These are phyloP conservation scores for Coriolopsis trogii DNA, from an alignment of 1,284 basidiomycete genomes.

Conservation along the genomic window DNA sequence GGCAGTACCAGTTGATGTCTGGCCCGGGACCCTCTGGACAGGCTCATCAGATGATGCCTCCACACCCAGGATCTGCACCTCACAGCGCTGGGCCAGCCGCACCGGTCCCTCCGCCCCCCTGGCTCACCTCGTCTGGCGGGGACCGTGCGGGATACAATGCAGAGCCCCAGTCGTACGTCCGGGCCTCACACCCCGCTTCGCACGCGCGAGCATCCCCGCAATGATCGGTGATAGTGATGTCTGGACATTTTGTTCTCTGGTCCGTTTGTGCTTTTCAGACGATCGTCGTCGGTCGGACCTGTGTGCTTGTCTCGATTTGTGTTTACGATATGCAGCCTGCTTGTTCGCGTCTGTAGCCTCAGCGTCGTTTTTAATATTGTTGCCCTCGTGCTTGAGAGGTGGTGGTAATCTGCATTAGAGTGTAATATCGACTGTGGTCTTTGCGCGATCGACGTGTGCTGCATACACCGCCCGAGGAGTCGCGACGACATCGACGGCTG, in stretches of 20 bases:
- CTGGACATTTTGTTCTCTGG: not conserved
- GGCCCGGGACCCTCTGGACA: constrained; percentile 28
- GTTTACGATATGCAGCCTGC: too few relatives aligned
- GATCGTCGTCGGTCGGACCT: not conserved
- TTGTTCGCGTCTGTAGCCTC: too few relatives aligned
- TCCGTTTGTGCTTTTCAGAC: not conserved
- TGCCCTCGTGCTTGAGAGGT: too few relatives aligned
- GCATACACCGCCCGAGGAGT: too few relatives aligned
- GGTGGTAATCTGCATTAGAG: too few relatives aligned
- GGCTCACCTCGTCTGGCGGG: constrained; percentile 40
- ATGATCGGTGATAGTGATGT: constrained; percentile 20
- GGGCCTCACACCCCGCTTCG: constrained; percentile 50
- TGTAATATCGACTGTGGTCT: too few relatives aligned
- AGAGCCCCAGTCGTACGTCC: constrained; percentile 62
- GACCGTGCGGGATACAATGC: constrained; percentile 41
- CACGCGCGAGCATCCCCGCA: constrained; percentile 45
- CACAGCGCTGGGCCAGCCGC: constrained; percentile 28
- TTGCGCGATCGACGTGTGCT: too few relatives aligned
- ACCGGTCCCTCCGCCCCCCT: constrained; percentile 49
- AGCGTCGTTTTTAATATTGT: too few relatives aligned
- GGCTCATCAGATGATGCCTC: constrained; percentile 48
- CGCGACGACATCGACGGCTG: too few relatives aligned
- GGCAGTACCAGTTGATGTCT: constrained; percentile 36
- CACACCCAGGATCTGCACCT: constrained; percentile 29
- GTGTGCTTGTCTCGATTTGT: too few relatives aligned